A percentile compares a stretch with the other conserved stretches of the same genome.
phyloP scores from a whole-genome alignment of 2,329 filamentous ascomycete species.

The Fragosphaeria purpurea region DNA sequence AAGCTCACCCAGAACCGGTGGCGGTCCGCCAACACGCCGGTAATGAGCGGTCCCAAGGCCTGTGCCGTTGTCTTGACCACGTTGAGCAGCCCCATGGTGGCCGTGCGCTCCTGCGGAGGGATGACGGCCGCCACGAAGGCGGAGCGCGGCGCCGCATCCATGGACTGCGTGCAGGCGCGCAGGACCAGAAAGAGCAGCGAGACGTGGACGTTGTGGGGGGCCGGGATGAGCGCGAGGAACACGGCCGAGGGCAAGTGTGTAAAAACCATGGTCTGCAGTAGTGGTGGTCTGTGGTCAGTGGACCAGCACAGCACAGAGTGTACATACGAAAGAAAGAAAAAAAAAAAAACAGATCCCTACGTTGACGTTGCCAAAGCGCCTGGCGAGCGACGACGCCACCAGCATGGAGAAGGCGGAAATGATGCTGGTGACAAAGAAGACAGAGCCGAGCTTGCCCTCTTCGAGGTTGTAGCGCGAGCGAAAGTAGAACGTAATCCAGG shows the following conservation, averaged over 20 bases:
- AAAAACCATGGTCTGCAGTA: conserved; percentile 58
- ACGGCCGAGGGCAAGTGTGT: conserved; percentile 61
- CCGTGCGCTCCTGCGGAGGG: conserved; percentile 55
- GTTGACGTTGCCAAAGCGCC: conserved; percentile 52
- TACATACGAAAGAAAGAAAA: too few relatives aligned
- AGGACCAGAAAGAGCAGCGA: conserved; percentile 47
- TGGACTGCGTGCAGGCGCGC: conserved; percentile 51
- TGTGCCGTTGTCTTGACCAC: conserved; percentile 57
- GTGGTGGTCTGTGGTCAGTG: background rate
- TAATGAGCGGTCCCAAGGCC: conserved; percentile 52
- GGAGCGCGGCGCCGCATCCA: conserved; percentile 61
- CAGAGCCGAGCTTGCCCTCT: conserved; percentile 39
- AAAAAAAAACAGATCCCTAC: conserved; percentile 14
- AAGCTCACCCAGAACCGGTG: conserved; percentile 11
- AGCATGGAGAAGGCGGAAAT: conserved; percentile 42
- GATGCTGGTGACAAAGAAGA: conserved; percentile 45
- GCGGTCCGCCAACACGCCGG: conserved; percentile 48
- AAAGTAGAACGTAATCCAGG: conserved; percentile 51
- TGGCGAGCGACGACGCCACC: conserved; percentile 43
- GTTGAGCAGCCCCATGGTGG: conserved; percentile 61
- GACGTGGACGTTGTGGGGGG: conserved; percentile 3
- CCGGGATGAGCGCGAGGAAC: conserved; percentile 48
- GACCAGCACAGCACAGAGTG: background rate
- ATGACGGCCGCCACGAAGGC: conserved; percentile 61
- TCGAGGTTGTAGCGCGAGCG: conserved; percentile 36